Evolutionary conservation across 495 filamentous ascomycete genomes (phyloP).

Genomic region (Xylaria palmicola): DNA sequence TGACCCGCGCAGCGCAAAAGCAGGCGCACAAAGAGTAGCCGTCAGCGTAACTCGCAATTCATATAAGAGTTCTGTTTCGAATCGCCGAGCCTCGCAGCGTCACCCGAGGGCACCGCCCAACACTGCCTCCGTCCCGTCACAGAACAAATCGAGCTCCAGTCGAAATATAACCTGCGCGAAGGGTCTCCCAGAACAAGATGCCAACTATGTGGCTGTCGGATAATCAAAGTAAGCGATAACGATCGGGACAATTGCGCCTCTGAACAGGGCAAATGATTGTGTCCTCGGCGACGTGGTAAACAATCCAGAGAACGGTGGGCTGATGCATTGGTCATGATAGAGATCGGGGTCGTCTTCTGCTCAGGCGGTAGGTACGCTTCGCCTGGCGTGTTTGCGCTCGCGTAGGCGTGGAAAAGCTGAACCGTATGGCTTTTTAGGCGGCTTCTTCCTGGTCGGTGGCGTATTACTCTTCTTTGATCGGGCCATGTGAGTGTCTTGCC

Average conservation of each 20-base stretch:
- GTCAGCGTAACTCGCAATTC: background rate
- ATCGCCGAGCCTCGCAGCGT: background rate
- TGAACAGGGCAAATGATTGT: background rate
- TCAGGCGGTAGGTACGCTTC: constrained; percentile 73
- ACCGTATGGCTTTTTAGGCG: constrained; percentile 53
- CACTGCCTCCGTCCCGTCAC: background rate
- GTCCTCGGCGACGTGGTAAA: background rate
- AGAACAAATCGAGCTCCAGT: background rate
- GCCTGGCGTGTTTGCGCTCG: constrained; percentile 17
- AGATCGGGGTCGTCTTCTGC: constrained; percentile 95
- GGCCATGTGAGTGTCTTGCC: constrained; percentile 79
- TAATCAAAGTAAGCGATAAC: constrained; percentile 71
- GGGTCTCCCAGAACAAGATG: constrained; percentile 38
- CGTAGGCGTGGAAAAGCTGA: constrained; percentile 14
- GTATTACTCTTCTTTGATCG: constrained; percentile 97
- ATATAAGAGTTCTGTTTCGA: background rate
- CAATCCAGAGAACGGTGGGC: background rate
- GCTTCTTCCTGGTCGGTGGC: constrained; percentile 89
- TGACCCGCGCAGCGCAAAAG: background rate
- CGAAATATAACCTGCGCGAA: background rate
- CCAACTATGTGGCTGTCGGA: constrained; percentile 91
- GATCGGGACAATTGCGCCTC: background rate
- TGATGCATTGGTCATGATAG: constrained; percentile 45
- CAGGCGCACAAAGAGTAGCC: too few species aligned
- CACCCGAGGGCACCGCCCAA: background rate